These are phyloP conservation scores for Arthrobotrys iridis DNA, from an alignment of 2,329 filamentous ascomycete genomes.

Conservation along the genomic window DNA sequence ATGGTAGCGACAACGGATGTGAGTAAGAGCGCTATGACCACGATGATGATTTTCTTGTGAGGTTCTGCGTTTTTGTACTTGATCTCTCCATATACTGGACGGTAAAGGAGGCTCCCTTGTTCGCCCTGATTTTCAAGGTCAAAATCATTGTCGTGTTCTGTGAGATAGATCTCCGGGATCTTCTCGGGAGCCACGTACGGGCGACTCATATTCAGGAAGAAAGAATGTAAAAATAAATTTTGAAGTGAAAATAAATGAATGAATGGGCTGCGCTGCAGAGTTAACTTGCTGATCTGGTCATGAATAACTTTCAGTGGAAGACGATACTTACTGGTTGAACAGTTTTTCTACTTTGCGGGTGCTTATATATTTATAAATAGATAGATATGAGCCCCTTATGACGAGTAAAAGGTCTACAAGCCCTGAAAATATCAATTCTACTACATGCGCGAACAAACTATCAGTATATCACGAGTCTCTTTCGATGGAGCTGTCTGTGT, in stretches of 20 bases:
- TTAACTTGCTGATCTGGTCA: neutral
- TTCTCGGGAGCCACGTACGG: slow-evolving; percentile 21
- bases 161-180: slow-evolving; percentile 32
- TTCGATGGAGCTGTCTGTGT: too few species aligned
- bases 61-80: slow-evolving; percentile 7
- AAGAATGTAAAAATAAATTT: neutral
- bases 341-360: neutral
- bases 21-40: slow-evolving; percentile 13
- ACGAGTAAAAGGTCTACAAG: neutral
- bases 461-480: too few species aligned
- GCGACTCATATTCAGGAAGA: slow-evolving; percentile 2
- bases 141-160: slow-evolving; percentile 1
- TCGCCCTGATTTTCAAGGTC: slow-evolving; percentile 30
- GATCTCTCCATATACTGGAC: neutral
- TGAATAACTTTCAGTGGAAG: neutral
- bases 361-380: too few species aligned
- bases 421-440: too few species aligned
- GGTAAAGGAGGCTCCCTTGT: slow-evolving; percentile 8
- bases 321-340: neutral
- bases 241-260: neutral
- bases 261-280: neutral
- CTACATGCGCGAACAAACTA: too few species aligned
- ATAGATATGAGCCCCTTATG: too few species aligned
- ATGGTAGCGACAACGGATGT: slow-evolving; percentile 13
- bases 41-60: slow-evolving; percentile 10